phyloP scores from a whole-genome alignment of 2,329 filamentous ascomycete genomes.

The Xylaria digitata region DNA sequence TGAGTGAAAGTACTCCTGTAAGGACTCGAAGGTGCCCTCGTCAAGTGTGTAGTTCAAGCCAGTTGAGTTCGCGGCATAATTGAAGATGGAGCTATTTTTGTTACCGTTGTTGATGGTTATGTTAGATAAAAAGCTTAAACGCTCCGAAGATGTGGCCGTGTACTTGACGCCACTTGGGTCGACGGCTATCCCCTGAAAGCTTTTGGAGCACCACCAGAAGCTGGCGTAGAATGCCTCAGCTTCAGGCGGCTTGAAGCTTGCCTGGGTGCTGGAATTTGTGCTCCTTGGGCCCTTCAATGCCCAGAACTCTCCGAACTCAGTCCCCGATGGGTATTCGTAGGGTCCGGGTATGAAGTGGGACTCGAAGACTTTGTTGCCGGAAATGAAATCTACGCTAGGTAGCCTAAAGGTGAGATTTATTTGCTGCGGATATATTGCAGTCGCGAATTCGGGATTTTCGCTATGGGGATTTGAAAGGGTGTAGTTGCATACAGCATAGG shows the following conservation, averaged over 20 bases:
- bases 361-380: slow-evolving; percentile 19
- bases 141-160: background rate
- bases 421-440: background rate
- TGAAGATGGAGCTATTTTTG: slow-evolving; percentile 7
- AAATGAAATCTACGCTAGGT: slow-evolving; percentile 15
- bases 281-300: slow-evolving; percentile 22
- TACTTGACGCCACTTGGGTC: background rate
- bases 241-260: slow-evolving; percentile 21
- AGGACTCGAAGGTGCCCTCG: background rate
- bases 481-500: slow-evolving; percentile 17
- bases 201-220: slow-evolving; percentile 34
- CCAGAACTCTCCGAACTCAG: slow-evolving; percentile 29
- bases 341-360: slow-evolving; percentile 13
- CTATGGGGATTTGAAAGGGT: slow-evolving; percentile 15
- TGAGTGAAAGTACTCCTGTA: background rate
- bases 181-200: slow-evolving; percentile 19
- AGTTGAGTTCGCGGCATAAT: slow-evolving; percentile 4
- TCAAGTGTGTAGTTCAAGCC: slow-evolving; percentile 19
- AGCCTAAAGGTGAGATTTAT: slow-evolving; percentile 7
- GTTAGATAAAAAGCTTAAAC: background rate
- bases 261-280: slow-evolving; percentile 3
- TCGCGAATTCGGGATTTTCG: slow-evolving; percentile 5
- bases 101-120: background rate
- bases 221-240: slow-evolving; percentile 30
- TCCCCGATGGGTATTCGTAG: background rate